Conservation (phyloP, 129 eudicot genomes). For the Lactuca sativa region DNA sequence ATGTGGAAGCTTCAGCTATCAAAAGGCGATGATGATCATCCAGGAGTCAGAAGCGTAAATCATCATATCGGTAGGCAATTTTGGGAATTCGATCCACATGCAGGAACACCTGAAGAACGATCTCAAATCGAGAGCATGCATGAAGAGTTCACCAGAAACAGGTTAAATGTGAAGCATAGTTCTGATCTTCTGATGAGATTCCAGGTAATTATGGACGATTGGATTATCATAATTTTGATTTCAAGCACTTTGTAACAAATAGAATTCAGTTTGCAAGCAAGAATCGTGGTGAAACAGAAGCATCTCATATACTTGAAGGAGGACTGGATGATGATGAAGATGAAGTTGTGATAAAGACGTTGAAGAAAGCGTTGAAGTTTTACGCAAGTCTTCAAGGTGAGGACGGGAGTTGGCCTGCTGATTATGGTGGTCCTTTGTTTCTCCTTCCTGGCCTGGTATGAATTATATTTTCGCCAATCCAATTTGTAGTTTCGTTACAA, state of each 20-base stretch:
- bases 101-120: slow-evolving; percentile 47
- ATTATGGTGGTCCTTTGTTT: slow-evolving; percentile 64
- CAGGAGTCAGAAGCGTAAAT: slow-evolving; percentile 35
- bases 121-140: slow-evolving; percentile 45
- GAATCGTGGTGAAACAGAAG: slow-evolving; percentile 3
- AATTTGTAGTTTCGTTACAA: not conserved
- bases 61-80: slow-evolving; percentile 52
- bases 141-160: slow-evolving; percentile 38
- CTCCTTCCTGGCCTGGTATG: slow-evolving; percentile 54
- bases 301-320: slow-evolving; percentile 1
- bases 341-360: slow-evolving; percentile 33
- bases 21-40: slow-evolving; percentile 42
- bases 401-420: slow-evolving; percentile 66
- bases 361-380: slow-evolving; percentile 45
- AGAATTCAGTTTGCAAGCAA: slow-evolving; percentile 25
- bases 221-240: not conserved
- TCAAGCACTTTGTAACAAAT: slow-evolving; percentile 1
- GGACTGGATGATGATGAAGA: not conserved
- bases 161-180: slow-evolving; percentile 40
- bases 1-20: slow-evolving; percentile 67
- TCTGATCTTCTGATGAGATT: slow-evolving; percentile 56
- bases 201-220: slow-evolving; percentile 40
- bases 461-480: not conserved
- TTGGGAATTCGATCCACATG: slow-evolving; percentile 60
- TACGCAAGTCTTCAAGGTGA: slow-evolving; percentile 52